These are phyloP conservation scores for Oidium heveae DNA, from an alignment of 2,329 filamentous ascomycete genomes.

Conservation along the genomic window DNA sequence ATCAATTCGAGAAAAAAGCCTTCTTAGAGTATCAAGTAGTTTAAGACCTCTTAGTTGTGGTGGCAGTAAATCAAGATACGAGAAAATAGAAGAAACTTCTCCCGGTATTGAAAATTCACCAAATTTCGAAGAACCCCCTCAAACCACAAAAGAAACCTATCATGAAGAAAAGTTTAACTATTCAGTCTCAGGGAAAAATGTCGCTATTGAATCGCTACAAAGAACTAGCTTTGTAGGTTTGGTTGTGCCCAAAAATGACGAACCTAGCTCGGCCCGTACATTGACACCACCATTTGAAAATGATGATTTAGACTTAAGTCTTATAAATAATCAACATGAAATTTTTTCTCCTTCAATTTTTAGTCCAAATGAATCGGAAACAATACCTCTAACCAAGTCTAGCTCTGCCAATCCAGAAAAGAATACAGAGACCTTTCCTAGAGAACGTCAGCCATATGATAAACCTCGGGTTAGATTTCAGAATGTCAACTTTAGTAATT, in stretches of 20 bases:
- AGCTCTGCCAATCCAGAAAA: constrained; percentile 30
- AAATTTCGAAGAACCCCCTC: constrained; percentile 2
- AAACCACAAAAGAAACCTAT: constrained; percentile 4
- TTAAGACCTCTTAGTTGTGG: constrained; percentile 10
- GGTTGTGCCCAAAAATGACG: constrained; percentile 12
- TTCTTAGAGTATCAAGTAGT: constrained; percentile 12
- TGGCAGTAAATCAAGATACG: constrained; percentile 10
- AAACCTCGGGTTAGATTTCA: constrained; percentile 22
- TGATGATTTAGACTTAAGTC: background rate
- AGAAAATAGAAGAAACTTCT: constrained; percentile 11
- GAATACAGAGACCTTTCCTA: constrained; percentile 15
- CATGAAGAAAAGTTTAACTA: too few species aligned
- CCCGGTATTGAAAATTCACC: constrained; percentile 5
- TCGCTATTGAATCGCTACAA: constrained; percentile 11
- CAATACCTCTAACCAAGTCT: constrained; percentile 30
- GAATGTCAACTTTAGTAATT: constrained; percentile 24
- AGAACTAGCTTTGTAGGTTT: constrained; percentile 15
- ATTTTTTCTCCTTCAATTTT: constrained; percentile 3
- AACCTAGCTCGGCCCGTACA: constrained; percentile 6
- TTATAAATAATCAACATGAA: background rate
- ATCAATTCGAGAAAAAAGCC: constrained; percentile 1
- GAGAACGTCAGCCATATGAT: constrained; percentile 19
- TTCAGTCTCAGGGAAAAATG: too few species aligned
- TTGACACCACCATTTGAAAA: background rate
- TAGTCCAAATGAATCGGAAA: constrained; percentile 23